A percentile compares a stretch with the other conserved stretches of the same genome.
phyloP scores from a whole-genome alignment of 495 filamentous ascomycete genomes.

The Pseudevernia furfuracea region DNA sequence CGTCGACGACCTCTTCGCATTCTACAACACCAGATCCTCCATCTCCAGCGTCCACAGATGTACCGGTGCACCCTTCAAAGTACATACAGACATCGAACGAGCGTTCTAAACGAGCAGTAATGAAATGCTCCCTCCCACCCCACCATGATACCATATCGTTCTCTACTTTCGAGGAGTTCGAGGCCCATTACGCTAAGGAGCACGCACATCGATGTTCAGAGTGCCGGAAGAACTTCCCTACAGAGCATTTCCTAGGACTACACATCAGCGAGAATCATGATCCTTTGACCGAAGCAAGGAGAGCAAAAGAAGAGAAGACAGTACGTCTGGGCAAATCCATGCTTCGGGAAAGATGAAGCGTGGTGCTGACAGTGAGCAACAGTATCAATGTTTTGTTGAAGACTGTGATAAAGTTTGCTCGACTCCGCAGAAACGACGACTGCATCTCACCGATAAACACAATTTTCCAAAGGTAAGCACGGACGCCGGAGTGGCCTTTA shows the following conservation, averaged over 20 bases:
- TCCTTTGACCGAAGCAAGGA: slow-evolving; percentile 58
- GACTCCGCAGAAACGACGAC: slow-evolving; percentile 70
- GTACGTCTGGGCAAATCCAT: slow-evolving; percentile 42
- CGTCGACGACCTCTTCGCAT: slow-evolving; percentile 20
- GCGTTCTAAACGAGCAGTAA: slow-evolving; percentile 29
- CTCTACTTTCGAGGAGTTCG: slow-evolving; percentile 70
- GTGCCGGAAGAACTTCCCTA: slow-evolving; percentile 73
- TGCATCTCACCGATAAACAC: slow-evolving; percentile 91
- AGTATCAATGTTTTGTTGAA: slow-evolving; percentile 88
- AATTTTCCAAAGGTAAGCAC: slow-evolving; percentile 65
- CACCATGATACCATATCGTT: slow-evolving; percentile 65
- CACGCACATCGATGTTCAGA: slow-evolving; percentile 81
- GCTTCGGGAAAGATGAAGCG: no score
- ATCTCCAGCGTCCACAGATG: slow-evolving; percentile 24
- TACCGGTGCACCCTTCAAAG: slow-evolving; percentile 22
- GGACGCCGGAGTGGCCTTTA: neutral
- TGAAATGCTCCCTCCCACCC: slow-evolving; percentile 74
- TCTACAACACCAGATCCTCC: slow-evolving; percentile 25
- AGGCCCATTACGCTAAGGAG: slow-evolving; percentile 70
- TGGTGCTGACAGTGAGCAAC: neutral
- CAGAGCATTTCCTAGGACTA: slow-evolving; percentile 60
- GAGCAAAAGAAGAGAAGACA: slow-evolving; percentile 77
- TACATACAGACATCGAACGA: slow-evolving; percentile 26
- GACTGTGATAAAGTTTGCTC: slow-evolving; percentile 80
- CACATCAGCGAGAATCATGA: slow-evolving; percentile 95